phyloP scores from a whole-genome alignment of 345 rosid genomes.

The Lenwebbia sp. region DNA sequence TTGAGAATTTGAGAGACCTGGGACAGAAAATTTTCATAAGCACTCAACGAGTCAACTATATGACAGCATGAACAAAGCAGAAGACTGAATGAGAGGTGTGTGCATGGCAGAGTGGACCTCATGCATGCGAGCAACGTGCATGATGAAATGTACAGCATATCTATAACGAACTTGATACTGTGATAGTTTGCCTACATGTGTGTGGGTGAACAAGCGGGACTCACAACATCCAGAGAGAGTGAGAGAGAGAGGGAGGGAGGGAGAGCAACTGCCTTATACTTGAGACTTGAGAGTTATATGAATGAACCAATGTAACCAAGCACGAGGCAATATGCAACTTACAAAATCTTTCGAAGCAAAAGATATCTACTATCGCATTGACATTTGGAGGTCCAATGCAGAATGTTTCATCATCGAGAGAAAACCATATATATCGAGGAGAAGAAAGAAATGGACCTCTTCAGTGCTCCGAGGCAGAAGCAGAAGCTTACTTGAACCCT shows the following conservation, averaged over 20 bases:
- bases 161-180: neutral
- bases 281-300: neutral
- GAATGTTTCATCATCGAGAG: neutral
- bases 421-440: neutral
- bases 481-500: constrained; percentile 74
- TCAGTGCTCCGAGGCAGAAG: constrained; percentile 65
- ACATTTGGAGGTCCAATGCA: neutral
- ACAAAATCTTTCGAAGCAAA: neutral
- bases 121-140: neutral
- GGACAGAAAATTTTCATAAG: neutral
- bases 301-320: neutral
- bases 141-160: neutral
- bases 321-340: neutral
- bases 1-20: constrained; percentile 78
- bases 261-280: neutral
- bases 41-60: neutral
- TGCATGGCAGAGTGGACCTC: neutral
- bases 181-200: neutral
- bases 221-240: neutral
- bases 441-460: constrained; percentile 37
- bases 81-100: neutral
- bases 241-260: neutral
- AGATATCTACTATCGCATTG: neutral
- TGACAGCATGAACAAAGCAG: neutral
- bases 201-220: neutral